Base-by-base conservation (phyloP, 2,329 filamentous ascomycete species). In the Xylaria sp. region DNA sequence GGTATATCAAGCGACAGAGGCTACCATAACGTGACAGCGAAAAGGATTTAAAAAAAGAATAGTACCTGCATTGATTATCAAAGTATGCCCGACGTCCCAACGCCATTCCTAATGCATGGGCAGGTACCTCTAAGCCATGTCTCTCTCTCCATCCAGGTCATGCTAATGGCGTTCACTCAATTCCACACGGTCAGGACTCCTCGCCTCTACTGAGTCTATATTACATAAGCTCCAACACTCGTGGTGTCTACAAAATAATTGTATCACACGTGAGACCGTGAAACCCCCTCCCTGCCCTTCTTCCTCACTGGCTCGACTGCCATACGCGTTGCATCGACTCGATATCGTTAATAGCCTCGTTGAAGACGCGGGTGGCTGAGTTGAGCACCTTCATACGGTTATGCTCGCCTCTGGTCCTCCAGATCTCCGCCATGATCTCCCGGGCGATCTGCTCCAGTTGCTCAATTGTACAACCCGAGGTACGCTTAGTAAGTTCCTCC, bases 391-490 rank as follows among this genome's bases (percentile, higher is more conserved):
- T 80, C 64, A 86, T 87, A 40, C 94, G 85, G 72, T 99, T 94
- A 84, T 90, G 94, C 66, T 95, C 87, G 44, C 85, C 81, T 45
- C 92, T 83, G 56, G 82, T 83, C 56, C 80, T 81, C 94, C 94
- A 99, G 41, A 97, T 83, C 59, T 87, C 85, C 56, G 93, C 89
- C 93, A 97, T 97, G 59, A 97, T 77, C 62, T 88, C 86, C 7
- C 92, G 88, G 70, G 92, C 92, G 69, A 97, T 87, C 72, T 97
- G 93, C 77, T 97, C 93, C 18, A 99, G 77, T 71, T 99, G 93
- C 74, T 99, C 94, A 48, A 99, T 90, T 0, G 88, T 90, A 70
- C 90, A 90, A 1, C 90, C 91, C 18, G 84, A 87, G 1, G 90
- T 93, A 41, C 80, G 78, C 22, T 82, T 74, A 0, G 87, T 86